Conservation (phyloP, 2,329 filamentous ascomycete species). For the Pseudogymnoascus sp. region DNA sequence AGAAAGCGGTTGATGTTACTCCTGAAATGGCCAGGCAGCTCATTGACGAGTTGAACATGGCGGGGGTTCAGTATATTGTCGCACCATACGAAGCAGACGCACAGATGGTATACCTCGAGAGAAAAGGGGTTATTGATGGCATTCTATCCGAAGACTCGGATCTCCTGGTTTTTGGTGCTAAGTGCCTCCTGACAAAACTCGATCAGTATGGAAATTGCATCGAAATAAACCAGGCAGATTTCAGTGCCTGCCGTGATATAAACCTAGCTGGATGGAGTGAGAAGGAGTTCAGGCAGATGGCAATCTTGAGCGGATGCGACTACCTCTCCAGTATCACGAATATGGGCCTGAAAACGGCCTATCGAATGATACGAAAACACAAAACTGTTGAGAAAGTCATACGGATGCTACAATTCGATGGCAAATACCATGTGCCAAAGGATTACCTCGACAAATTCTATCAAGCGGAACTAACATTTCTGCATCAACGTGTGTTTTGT, state of each 20-base stretch:
- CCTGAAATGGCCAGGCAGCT: slow-evolving; percentile 88
- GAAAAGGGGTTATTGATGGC: slow-evolving; percentile 71
- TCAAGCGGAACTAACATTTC: slow-evolving; percentile 83
- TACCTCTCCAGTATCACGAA: slow-evolving; percentile 81
- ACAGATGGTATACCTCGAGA: slow-evolving; percentile 91
- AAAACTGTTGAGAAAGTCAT: slow-evolving; percentile 78
- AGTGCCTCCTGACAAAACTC: slow-evolving; percentile 82
- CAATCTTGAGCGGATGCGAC: slow-evolving; percentile 92
- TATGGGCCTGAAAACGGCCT: slow-evolving; percentile 87
- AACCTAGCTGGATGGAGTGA: slow-evolving; percentile 90
- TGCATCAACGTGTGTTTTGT: slow-evolving; percentile 93
- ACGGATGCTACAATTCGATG: slow-evolving; percentile 78
- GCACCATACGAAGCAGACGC: slow-evolving; percentile 96
- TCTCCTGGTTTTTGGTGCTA: slow-evolving; percentile 87
- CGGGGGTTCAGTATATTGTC: slow-evolving; percentile 77
- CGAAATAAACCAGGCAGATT: slow-evolving; percentile 83
- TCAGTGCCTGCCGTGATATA: slow-evolving; percentile 79
- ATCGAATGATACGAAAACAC: slow-evolving; percentile 82
- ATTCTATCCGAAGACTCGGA: slow-evolving; percentile 97
- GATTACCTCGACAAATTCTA: slow-evolving; percentile 75
- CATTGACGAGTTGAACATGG: slow-evolving; percentile 82
- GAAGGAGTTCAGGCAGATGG: slow-evolving; percentile 85
- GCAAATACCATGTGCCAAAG: slow-evolving; percentile 69
- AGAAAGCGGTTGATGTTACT: slow-evolving; percentile 92
- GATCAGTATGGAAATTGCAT: slow-evolving; percentile 90